Base-by-base conservation (phyloP, 306 rosid species). In the Cucumis hystrix region DNA sequence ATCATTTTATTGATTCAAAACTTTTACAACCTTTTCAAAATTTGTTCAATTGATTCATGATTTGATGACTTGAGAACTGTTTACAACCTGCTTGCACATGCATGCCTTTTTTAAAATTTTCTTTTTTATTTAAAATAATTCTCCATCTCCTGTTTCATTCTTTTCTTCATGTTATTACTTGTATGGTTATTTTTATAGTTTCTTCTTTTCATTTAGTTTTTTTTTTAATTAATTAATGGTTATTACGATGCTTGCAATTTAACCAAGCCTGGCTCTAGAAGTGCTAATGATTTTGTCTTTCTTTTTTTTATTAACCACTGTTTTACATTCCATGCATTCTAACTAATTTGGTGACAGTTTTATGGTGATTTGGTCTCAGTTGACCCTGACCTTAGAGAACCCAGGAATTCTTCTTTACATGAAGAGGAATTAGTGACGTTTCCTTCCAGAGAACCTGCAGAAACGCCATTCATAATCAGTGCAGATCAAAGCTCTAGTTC, bases 331-430 rank as follows among this genome's bases (percentile, higher is more conserved):
- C 76, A 6, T 49, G 16, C 23, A 15, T 47, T 71, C 60, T 71
- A 10, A 28, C 51, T 65, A 35, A 9, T 64, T 64, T 37, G 37
- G 47, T 17, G 70, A 64, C 41, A 61, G 60, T 63, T 49, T 33
- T 51, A 21, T 47, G 76, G 21, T 52, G 64, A 10, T 23, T 52
- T 51, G 54, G 25, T 87, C 88, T 79, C 91, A 96, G 96, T 87
- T 56, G 97, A 92, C 82, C 79, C 68, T 64, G 86, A 89, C n/a
- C 69, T 86, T 43, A 55, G 84, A 63, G 52, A 73, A 79, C 67
- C 81, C 49, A 82, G 39, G 77, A 81, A 62, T 85, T 79, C 91
- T 57, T 54, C 30, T 74, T 49, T 47, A 75, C 57, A 35, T 55
- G 86, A 68, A 74, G 86, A 80, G 76, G 92, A 88, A 67, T 66